Base-by-base conservation (phyloP, 495 filamentous ascomycete species). In the Penicillium pancosmium region DNA sequence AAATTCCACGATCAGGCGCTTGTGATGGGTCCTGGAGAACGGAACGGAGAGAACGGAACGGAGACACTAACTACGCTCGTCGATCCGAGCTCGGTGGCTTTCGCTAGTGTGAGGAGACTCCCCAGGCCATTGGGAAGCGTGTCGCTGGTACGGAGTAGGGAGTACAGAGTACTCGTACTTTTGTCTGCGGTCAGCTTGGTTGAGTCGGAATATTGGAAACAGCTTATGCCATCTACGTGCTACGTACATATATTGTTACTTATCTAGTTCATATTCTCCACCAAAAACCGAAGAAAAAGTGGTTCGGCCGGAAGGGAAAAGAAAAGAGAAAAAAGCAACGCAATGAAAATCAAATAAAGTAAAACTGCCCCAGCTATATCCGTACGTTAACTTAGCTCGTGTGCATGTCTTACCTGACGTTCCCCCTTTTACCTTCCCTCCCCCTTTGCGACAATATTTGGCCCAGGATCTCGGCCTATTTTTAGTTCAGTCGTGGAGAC, bases 21-120 rank as follows among this genome's bases (percentile, higher is more conserved):
- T 48, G 47, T 13, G 46, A 58, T 52, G 58, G 62, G 41, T 52
- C 47, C 46, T 52, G 48, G 47, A 55, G 51, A 27, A 58, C 31
- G 55, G 51, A 16, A 58, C 31, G 52, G 51, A 65, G 47, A 11
- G 51, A 27, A 58, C 31, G 55, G 51, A 16, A 58, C 31, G 52
- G 51, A 65, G 47, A 11, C 56, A 52, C 57, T 60, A 59, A 48
- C 53, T 52, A 49, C 62, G 23, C 55, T 59, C 49, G 51, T 60
- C 55, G 63, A 65, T 55, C 52, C 19, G 52, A 36, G 16, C 40
- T 13, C 19, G 13, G 51, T 55, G 53, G 58, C 52, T 59, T 59
- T 59, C 56, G 41, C 41, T 54, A 59, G 56, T 53, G 56, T 19
- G 35, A 47, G 40, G 46, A 13, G 19, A 23, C 21, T n/a, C 36